phyloP scores from a whole-genome alignment of 345 rosid species.

The Microthlaspi erraticum region DNA sequence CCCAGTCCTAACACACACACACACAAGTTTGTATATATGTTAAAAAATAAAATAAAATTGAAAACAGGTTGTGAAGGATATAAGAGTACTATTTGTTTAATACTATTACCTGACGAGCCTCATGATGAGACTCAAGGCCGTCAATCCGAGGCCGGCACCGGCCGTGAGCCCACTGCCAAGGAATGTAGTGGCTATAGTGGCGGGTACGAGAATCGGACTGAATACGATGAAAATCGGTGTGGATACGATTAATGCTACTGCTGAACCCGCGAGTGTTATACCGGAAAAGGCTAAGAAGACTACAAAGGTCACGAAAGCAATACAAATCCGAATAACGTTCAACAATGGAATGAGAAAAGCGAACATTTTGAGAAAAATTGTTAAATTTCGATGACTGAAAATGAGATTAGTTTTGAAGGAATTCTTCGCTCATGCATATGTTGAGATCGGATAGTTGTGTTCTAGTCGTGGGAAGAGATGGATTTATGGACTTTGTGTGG shows the following conservation, averaged over 20 bases:
- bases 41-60: background rate
- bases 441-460: slow-evolving; percentile 8
- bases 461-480: background rate
- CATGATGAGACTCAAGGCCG: slow-evolving; percentile 58
- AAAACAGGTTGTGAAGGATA: background rate
- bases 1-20: slow-evolving; percentile 1
- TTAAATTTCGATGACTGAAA: slow-evolving; percentile 5
- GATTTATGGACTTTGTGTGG: slow-evolving; percentile 2
- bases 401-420: slow-evolving; percentile 11
- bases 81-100: background rate
- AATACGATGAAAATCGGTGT: slow-evolving; percentile 75
- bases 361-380: slow-evolving; percentile 16
- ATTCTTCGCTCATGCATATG: slow-evolving; percentile 11
- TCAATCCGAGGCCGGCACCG: slow-evolving; percentile 68
- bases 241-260: slow-evolving; percentile 62
- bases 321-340: background rate
- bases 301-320: slow-evolving; percentile 61
- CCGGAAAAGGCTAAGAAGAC: slow-evolving; percentile 65
- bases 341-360: slow-evolving; percentile 3
- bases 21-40: no score
- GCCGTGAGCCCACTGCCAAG: slow-evolving; percentile 62
- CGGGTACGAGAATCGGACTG: slow-evolving; percentile 85
- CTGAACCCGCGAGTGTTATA: slow-evolving; percentile 60
- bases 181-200: slow-evolving; percentile 55
- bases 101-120: slow-evolving; percentile 56